Percentiles rank a stretch among this genome's conserved stretches.
These are phyloP conservation scores for Pichia sp. DNA, from an alignment of 1,139 yeast species.

Conservation along the genomic window DNA sequence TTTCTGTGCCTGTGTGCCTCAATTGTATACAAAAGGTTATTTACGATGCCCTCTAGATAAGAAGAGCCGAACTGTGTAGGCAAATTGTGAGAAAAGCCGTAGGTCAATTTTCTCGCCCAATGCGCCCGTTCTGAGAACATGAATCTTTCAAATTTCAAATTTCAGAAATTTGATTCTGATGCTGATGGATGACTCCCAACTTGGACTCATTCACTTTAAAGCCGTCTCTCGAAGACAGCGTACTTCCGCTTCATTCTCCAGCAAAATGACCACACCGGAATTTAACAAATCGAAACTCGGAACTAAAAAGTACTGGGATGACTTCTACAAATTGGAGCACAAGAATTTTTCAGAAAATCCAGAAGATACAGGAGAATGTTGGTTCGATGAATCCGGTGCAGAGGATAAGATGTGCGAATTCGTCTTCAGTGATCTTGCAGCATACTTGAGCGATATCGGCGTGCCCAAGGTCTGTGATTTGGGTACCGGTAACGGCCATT, in stretches of 20 bases:
- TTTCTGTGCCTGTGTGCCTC: no score
- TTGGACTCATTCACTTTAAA: no score
- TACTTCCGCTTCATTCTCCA: not conserved
- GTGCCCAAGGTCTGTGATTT: constrained; percentile 54
- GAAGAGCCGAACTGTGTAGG: no score
- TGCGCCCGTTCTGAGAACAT: no score
- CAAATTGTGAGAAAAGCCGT: no score
- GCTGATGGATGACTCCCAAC: no score
- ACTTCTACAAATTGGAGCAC: constrained; percentile 69
- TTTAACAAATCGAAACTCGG: constrained; percentile 66
- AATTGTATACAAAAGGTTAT: no score
- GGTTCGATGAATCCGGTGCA: constrained; percentile 94
- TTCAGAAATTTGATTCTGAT: no score
- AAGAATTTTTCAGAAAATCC: constrained; percentile 63
- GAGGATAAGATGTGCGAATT: constrained; percentile 74
- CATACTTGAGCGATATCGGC: not conserved
- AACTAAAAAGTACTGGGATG: constrained; percentile 83
- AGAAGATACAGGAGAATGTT: constrained; percentile 87
- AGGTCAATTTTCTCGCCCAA: no score
- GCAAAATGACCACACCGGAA: constrained; percentile 23
- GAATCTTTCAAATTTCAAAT: no score
- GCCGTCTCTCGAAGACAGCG: no score
- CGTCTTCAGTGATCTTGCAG: constrained; percentile 30
- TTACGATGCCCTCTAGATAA: no score
- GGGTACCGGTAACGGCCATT: constrained; percentile 96